Evolutionary conservation across 2,329 filamentous ascomycete genomes (phyloP), one percentile per base, ranked within the genome.

Genomic region (Furcasterigmium furcatum): DNA sequence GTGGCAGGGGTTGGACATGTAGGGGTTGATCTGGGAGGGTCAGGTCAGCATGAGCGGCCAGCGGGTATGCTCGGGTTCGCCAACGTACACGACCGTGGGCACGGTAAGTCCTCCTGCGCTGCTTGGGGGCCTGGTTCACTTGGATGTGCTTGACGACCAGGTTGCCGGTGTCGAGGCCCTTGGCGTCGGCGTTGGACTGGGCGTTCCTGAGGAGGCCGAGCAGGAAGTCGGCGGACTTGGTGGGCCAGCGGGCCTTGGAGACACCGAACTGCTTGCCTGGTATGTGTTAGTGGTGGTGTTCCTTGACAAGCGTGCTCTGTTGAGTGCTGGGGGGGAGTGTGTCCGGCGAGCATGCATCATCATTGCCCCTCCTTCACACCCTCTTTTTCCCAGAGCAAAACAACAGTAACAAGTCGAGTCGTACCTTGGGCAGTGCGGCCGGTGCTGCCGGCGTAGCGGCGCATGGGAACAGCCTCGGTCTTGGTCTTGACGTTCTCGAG

Each of bases 1-100:
- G 87, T 99, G 94, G 88, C 92, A 99, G 62, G 94, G 94, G 86
- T 95, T 95, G 62, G 91, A 96, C 95, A 99, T 97, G 85, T 97
- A 99, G 56, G 94, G 94, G 87, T 99, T 99, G 82, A 99, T 99
- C 91, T 96, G 52, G 35, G 44, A 35, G n/a, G 35, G 13, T 9
- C 2, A 39, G 44, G 51, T 69, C 58, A 70, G 59, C 42, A 44
- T 35, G 24, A 46, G 20, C 12, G 9, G 18, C 14, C 16, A 8
- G 10, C 12, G 4, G 13, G 3, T 21, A 13, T 16, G 10, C 5
- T 7, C n/a, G 19, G 18, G 9, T 29, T 2, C 13, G 18, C 9
- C n/a, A 63, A 90, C 91, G 66, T 95, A 96, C 92, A 82, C 94
- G 91, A 85, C 94, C 94, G 84, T 99, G 94, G 58, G 95, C 95